A percentile compares a stretch with the other conserved stretches of the same genome.
These are phyloP conservation scores for Phaffia australis DNA, from an alignment of 768 basidiomycete species.

Conservation along the genomic window DNA sequence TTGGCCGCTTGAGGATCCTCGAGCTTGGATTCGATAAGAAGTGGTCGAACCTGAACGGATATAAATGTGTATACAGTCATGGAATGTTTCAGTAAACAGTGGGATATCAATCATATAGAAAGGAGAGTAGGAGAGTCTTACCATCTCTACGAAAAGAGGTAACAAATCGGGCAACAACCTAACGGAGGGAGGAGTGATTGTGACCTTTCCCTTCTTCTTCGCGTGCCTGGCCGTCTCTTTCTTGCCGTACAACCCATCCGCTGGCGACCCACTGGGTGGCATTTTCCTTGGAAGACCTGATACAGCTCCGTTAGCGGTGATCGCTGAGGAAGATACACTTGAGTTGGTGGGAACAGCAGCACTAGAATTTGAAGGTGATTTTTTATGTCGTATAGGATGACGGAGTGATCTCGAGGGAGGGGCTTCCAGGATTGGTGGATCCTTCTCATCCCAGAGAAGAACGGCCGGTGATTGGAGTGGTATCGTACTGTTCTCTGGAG, in stretches of 20 bases:
- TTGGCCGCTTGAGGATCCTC: background rate
- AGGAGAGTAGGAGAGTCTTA: conserved; percentile 39
- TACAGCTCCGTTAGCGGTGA: background rate
- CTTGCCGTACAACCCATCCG: conserved; percentile 18
- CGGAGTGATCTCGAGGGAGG: background rate
- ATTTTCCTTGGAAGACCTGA: background rate
- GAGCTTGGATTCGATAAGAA: conserved; percentile 22
- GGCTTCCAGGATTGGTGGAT: conserved; percentile 32
- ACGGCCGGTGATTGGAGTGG: too few relatives aligned
- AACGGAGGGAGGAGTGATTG: conserved; percentile 63
- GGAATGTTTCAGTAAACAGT: background rate
- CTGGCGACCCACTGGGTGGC: background rate
- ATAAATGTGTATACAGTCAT: background rate
- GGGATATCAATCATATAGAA: background rate
- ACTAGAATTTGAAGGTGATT: conserved; percentile 2
- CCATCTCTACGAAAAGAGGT: conserved; percentile 86
- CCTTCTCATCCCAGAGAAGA: conserved; percentile 29
- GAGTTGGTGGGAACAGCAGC: background rate
- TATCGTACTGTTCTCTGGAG: conserved; percentile 41
- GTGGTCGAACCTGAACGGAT: conserved; percentile 21
- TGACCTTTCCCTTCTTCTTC: conserved; percentile 26
- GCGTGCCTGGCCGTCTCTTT: conserved; percentile 21
- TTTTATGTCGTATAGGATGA: background rate
- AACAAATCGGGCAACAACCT: conserved; percentile 66
- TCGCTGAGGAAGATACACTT: background rate